Evolutionary conservation across 2,329 filamentous ascomycete genomes (phyloP), one percentile per base, ranked within the genome.

Genomic region (Aspergillus carbonarius): DNA sequence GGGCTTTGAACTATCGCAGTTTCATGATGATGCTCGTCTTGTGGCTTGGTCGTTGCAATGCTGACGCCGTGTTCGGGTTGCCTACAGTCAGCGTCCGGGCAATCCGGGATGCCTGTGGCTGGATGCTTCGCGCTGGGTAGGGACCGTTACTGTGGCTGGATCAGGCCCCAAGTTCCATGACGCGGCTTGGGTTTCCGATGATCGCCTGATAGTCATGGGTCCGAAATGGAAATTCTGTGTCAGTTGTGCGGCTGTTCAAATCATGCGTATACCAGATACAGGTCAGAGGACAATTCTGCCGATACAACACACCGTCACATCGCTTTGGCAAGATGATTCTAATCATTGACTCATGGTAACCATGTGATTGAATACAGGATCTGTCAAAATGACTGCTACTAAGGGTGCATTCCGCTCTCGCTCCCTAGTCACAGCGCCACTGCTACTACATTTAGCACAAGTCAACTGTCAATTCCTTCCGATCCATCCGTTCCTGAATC

Each of bases 1-100:
- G 75, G 75, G 18, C 60, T 77, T 52, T 74, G 49, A 68, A n/a
- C 7, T 55, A 51, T 55, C 54, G 49, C 34, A 57, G 48, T 54
- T 49, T 39, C 42, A 51, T 54, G 55, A 53, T 55, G 39, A 27
- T 42, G 9, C 5, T n/a, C 17, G 13, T n/a, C 12, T 44, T 44
- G 50, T 25, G 51, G 25, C 30, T 4, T 35, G 17, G 39, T 5
- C 7, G n/a, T 18, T 12, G n/a, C 15, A 15, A 8, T 20, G 34
- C 37, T 44, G 37, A 42, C 37, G 30, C n/a, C 13, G 3, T 32
- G 10, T 13, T 17, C 7, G 37, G 37, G 6, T 20, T 10, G 51
- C n/a, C 50, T 40, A 17, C 8, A 30, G 25, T 40, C 13, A 53
- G 20, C 6, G n/a, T 12, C 12, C 27, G 23, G 25, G 44, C 15